phyloP scores from a whole-genome alignment of 106 monocot species.

The Ottelia alismoides region DNA sequence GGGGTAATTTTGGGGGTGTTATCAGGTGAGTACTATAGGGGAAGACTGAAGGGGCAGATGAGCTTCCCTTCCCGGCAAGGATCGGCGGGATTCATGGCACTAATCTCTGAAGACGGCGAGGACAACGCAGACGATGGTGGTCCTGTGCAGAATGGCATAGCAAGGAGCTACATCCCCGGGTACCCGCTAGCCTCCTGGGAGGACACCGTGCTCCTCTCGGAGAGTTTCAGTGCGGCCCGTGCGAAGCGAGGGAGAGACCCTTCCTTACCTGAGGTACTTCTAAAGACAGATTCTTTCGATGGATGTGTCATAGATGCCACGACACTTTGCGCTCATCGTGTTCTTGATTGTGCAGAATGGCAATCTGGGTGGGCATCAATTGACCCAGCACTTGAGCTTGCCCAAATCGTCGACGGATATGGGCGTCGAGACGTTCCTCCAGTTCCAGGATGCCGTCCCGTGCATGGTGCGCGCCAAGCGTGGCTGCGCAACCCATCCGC shows the following conservation, averaged over 20 bases:
- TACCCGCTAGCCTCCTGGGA: conserved; percentile 57
- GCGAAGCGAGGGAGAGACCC: conserved; percentile 36
- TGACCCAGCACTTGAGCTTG: conserved; percentile 61
- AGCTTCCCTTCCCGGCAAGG: conserved; percentile 70
- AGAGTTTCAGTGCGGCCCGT: conserved; percentile 27
- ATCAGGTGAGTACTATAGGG: conserved; percentile 6
- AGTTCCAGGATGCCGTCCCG: conserved; percentile 32
- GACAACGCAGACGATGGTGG: conserved; percentile 37
- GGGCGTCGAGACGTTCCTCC: conserved; percentile 65
- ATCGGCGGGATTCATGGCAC: conserved; percentile 42
- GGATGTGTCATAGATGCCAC: too few relatives aligned
- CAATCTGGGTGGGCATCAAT: conserved; percentile 18
- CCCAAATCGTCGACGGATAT: conserved; percentile 66
- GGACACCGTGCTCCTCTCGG: conserved; percentile 31
- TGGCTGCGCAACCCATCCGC: conserved; percentile 10
- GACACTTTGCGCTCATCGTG: neutral
- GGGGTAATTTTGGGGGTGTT: conserved; percentile 6
- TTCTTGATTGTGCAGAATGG: conserved; percentile 13
- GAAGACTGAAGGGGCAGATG: conserved; percentile 48
- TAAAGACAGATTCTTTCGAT: too few relatives aligned
- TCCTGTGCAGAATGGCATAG: conserved; percentile 24
- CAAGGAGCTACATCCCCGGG: conserved; percentile 36
- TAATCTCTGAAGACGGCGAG: conserved; percentile 55
- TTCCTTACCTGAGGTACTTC: conserved; percentile 40
- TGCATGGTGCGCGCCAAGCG: conserved; percentile 12